Percentiles rank a stretch among this genome's conserved stretches.
These are phyloP conservation scores for Aspergillus persii DNA, from an alignment of 2,329 filamentous ascomycete genomes.

Conservation along the genomic window DNA sequence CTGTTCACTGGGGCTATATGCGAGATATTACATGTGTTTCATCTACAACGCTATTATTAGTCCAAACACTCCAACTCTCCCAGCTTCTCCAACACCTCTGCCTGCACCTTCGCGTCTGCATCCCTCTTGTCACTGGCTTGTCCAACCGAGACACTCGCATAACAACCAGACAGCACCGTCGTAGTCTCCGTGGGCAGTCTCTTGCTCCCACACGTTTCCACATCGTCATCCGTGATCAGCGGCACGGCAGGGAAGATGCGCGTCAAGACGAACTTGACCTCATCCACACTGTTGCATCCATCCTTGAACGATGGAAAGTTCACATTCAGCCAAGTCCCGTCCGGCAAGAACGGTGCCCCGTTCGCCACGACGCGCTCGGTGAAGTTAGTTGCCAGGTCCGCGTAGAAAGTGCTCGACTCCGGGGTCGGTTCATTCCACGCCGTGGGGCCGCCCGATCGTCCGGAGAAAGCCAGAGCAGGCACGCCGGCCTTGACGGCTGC, in stretches of 20 bases:
- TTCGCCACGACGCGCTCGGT: slow-evolving; percentile 55
- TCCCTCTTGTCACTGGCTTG: slow-evolving; percentile 61
- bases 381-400: slow-evolving; percentile 59
- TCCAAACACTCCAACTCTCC: slow-evolving; percentile 14
- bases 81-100: slow-evolving; percentile 52
- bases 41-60: neutral
- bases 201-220: slow-evolving; percentile 54
- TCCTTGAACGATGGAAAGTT: slow-evolving; percentile 59
- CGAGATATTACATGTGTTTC: too few species aligned
- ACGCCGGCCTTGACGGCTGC: slow-evolving; percentile 57
- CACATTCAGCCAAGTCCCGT: slow-evolving; percentile 63
- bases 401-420: slow-evolving; percentile 59
- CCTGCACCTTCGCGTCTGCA: slow-evolving; percentile 52
- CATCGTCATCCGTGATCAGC: slow-evolving; percentile 47
- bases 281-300: slow-evolving; percentile 50
- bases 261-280: slow-evolving; percentile 64
- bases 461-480: slow-evolving; percentile 68
- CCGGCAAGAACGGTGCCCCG: slow-evolving; percentile 63
- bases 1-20: too few species aligned
- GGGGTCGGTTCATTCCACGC: slow-evolving; percentile 53
- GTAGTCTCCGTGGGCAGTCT: slow-evolving; percentile 59
- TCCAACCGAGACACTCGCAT: slow-evolving; percentile 62
- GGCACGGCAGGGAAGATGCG: slow-evolving; percentile 54
- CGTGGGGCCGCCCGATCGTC: slow-evolving; percentile 49
- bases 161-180: slow-evolving; percentile 56